Percentiles rank a stretch among this genome's conserved stretches.
Conservation (phyloP, 73 alveolate genomes). For the Tetrahymena borealis region DNA sequence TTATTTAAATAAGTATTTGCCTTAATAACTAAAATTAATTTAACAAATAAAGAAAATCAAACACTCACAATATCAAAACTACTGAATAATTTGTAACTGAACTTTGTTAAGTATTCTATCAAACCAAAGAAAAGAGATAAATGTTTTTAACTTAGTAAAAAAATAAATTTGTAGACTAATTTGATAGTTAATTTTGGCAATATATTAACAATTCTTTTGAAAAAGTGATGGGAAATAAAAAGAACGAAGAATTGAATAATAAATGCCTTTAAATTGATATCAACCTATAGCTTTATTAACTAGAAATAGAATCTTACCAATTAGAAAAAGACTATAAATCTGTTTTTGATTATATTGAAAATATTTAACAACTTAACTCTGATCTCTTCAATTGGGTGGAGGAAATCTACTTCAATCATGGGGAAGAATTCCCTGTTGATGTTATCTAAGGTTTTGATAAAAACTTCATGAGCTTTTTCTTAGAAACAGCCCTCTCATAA, state of each 20-base stretch:
- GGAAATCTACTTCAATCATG: background rate
- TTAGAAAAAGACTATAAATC: background rate
- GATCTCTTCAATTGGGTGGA: background rate
- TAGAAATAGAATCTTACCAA: background rate
- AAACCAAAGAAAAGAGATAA: background rate
- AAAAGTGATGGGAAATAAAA: background rate
- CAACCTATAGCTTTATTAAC: background rate
- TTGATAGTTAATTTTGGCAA: background rate
- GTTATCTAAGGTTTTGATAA: background rate
- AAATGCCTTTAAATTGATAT: background rate
- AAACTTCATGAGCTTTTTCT: background rate
- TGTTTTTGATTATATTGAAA: background rate
- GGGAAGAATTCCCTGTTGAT: background rate
- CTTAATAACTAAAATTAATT: background rate
- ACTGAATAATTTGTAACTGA: background rate
- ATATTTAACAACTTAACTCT: background rate
- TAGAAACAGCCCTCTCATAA: background rate
- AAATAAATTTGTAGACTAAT: background rate
- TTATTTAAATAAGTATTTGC: background rate
- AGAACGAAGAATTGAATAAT: background rate
- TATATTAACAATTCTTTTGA: background rate
- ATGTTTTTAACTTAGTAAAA: background rate
- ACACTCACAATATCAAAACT: background rate
- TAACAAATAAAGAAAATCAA: background rate
- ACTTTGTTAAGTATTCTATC: background rate